These are phyloP conservation scores for Gentiana macrophylla DNA, from an alignment of 257 asterid genomes.

Conservation along the genomic window DNA sequence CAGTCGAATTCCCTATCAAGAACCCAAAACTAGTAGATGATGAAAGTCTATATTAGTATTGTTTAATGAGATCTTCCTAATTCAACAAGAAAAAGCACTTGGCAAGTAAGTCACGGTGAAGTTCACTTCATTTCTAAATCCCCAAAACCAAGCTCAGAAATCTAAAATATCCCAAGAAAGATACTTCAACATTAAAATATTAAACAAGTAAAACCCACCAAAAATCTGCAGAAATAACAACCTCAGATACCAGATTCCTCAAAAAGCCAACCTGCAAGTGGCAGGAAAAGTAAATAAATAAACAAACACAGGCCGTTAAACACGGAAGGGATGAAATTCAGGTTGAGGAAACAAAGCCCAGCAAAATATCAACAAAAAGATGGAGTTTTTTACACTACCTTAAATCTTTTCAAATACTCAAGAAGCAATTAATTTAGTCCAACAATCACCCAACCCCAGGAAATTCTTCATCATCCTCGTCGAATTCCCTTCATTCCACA, in stretches of 20 bases:
- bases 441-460: background rate
- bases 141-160: slow-evolving; percentile 9
- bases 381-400: slow-evolving; percentile 22
- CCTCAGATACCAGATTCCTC: too few relatives aligned
- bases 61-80: slow-evolving; percentile 23
- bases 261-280: too few relatives aligned
- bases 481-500: slow-evolving; percentile 9
- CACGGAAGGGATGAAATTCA: background rate
- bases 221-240: too few relatives aligned
- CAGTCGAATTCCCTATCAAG: background rate
- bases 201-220: too few relatives aligned
- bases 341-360: slow-evolving; percentile 17
- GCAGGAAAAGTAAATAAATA: too few relatives aligned
- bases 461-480: slow-evolving; percentile 4
- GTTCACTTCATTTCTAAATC: slow-evolving; percentile 14
- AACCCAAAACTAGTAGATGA: too few relatives aligned
- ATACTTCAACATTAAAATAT: slow-evolving; percentile 10
- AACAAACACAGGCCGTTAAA: too few relatives aligned
- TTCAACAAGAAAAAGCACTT: slow-evolving; percentile 16
- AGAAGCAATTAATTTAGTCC: background rate
- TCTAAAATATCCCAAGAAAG: slow-evolving; percentile 10
- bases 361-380: slow-evolving; percentile 15
- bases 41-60: slow-evolving; percentile 7
- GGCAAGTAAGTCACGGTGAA: slow-evolving; percentile 17
- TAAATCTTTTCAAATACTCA: slow-evolving; percentile 11